Evolutionary conservation across 2,329 filamentous ascomycete genomes (phyloP), one percentile per base, ranked within the genome.

Genomic region (Colletotrichum sansevieriae): DNA sequence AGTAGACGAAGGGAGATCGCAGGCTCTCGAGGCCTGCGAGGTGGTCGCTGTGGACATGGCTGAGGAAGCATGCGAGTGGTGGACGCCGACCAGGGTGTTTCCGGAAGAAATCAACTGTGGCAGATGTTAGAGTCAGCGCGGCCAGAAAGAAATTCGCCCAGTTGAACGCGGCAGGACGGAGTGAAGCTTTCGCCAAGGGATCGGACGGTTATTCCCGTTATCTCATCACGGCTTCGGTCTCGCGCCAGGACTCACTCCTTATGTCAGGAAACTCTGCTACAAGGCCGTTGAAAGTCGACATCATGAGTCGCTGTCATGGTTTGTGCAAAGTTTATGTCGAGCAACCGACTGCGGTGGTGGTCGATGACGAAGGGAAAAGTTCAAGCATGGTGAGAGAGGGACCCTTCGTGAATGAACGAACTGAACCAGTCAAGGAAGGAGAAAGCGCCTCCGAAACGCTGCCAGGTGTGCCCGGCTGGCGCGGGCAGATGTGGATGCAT

Each of bases 1-100:
- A 98, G 79, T 97, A 98, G 20, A 98, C 88, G 75, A 97, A 97
- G 0, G 93, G 92, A 33, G 92, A 89, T 52, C 89, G 87, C 62
- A 95, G 85, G 12, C 85, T 88, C 73, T 97, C 94, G 1, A 98
- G 85, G 0, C 95, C 95, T 41, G 87, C 86, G 1, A 98, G 86
- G 79, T 98, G 95, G 74, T 98, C 95, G 71, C 92, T 97, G 76
- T 98, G 95, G 2, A 97, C 90, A 85, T 98, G 95, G 78, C 92
- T 97, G 29, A 98, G 84, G 76, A 98, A 97, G 77, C 92, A 96
- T 15, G 92, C 94, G 63, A 96, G 80, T 0, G 94, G 92, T 4
- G 91, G 86, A 15, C 80, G 85, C 15, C 79, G 79, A 6, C 82
- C 82, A 4, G 83, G 80, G 54, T 84, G 83, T 15, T 80, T 81